Evolutionary conservation across 1,139 yeast genomes (phyloP).

Genomic region (Scheffersomyces quercinus): DNA sequence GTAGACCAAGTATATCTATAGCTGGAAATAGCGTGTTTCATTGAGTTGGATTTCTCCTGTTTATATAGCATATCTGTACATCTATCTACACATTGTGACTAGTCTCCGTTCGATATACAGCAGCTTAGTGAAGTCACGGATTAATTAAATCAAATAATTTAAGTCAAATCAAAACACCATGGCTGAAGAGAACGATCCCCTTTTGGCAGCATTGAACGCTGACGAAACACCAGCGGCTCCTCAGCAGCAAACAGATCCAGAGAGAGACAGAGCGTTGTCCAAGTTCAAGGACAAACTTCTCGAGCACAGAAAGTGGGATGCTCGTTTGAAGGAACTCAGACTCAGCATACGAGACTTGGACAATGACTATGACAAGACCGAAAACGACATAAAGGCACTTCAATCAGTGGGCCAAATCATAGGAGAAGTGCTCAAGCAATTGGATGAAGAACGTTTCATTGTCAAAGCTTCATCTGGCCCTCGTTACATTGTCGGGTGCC

Average conservation of each 20-base stretch:
- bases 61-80: no score
- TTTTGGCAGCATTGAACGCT: constrained; percentile 65
- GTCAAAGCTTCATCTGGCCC: constrained; percentile 99
- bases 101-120: no score
- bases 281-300: constrained; percentile 83
- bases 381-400: constrained; percentile 93
- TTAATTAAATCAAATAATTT: no score
- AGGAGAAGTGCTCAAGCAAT: constrained; percentile 95
- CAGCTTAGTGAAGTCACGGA: no score
- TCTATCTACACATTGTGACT: no score
- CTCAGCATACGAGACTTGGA: constrained; percentile 82
- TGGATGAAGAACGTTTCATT: constrained; percentile 92
- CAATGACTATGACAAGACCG: constrained; percentile 86
- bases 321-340: constrained; percentile 82
- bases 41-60: no score
- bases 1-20: no score
- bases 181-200: constrained; percentile 73
- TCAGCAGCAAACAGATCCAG: constrained; percentile 55
- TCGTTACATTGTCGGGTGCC: constrained; percentile 94
- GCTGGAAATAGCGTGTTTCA: no score
- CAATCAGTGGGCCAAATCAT: constrained; percentile 98
- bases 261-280: constrained; percentile 75
- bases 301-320: constrained; percentile 95
- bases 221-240: constrained; percentile 24
- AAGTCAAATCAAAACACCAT: constrained; percentile 21